A percentile compares a stretch with the other conserved stretches of the same genome.
Conservation (phyloP, 2,329 filamentous ascomycete genomes). For the Stemphylium beticola region DNA sequence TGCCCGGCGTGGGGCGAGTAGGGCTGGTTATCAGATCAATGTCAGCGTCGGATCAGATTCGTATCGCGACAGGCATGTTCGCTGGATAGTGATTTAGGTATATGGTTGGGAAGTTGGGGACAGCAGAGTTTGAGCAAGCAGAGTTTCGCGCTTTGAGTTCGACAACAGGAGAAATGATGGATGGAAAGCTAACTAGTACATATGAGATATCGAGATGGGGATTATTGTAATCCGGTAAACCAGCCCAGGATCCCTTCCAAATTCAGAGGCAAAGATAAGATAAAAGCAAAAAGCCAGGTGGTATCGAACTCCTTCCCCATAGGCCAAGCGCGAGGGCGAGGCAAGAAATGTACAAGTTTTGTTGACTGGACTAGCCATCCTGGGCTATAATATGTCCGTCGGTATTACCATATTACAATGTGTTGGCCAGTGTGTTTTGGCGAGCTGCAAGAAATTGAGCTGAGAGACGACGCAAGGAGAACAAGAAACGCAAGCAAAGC, state of each 20-base stretch:
- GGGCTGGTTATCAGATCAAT: too few relatives aligned
- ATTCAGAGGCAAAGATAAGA: neutral
- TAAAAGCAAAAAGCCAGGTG: neutral
- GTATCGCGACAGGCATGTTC: too few relatives aligned
- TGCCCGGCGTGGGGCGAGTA: too few relatives aligned
- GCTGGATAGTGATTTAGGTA: too few relatives aligned
- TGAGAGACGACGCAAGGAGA: neutral
- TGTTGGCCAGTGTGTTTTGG: neutral
- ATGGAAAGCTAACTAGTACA: neutral
- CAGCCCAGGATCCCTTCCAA: neutral
- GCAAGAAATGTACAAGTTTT: slow-evolving; percentile 1
- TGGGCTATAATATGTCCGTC: neutral
- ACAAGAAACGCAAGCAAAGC: slow-evolving; percentile 5
- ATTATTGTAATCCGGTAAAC: neutral
- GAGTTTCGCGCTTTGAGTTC: too few relatives aligned
- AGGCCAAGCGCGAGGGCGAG: neutral
- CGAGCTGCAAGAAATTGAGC: neutral
- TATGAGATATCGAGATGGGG: neutral
- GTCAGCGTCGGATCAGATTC: too few relatives aligned
- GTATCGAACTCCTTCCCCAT: neutral
- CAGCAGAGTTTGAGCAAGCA: too few relatives aligned
- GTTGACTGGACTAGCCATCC: slow-evolving; percentile 7
- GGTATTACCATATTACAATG: slow-evolving; percentile 4
- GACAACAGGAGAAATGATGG: too few relatives aligned
- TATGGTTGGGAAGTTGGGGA: too few relatives aligned